Percentiles rank a stretch among this genome's conserved stretches.
phyloP scores from a whole-genome alignment of 2,329 filamentous ascomycete species.

The Diaporthe humulicola region DNA sequence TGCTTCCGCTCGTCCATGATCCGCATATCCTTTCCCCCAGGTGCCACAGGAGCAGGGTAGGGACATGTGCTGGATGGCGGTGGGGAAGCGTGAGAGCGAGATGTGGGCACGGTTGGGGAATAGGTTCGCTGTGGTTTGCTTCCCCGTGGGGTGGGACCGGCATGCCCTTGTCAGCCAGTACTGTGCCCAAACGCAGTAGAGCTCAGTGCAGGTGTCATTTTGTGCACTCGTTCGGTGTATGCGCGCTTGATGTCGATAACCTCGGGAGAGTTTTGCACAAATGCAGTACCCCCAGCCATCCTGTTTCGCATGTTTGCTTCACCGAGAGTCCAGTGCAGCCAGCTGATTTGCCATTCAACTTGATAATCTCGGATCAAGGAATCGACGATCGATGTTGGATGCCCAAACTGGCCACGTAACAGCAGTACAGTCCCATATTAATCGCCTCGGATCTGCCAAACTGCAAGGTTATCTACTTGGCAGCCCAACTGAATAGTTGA shows the following conservation, averaged over 20 bases:
- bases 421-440: neutral
- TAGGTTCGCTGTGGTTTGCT: neutral
- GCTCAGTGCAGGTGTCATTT: neutral
- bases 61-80: neutral
- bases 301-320: neutral
- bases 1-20: conserved; percentile 34
- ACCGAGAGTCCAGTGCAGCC: neutral
- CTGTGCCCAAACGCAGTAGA: neutral
- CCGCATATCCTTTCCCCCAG: conserved; percentile 4
- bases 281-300: neutral
- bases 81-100: neutral
- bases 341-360: neutral
- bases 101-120: conserved; percentile 29
- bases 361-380: neutral
- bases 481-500: neutral
- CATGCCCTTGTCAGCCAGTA: conserved; percentile 11
- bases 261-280: too few relatives aligned
- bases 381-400: neutral
- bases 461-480: conserved; percentile 5
- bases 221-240: neutral
- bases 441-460: conserved; percentile 2
- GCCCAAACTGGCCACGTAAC: conserved; percentile 5
- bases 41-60: neutral
- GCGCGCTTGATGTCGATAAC: neutral
- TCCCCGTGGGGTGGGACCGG: conserved; percentile 33